Evolutionary conservation across 139 green algal species (phyloP), one percentile per base, ranked within the genome.

Genomic region (Coelastrella sp.): DNA sequence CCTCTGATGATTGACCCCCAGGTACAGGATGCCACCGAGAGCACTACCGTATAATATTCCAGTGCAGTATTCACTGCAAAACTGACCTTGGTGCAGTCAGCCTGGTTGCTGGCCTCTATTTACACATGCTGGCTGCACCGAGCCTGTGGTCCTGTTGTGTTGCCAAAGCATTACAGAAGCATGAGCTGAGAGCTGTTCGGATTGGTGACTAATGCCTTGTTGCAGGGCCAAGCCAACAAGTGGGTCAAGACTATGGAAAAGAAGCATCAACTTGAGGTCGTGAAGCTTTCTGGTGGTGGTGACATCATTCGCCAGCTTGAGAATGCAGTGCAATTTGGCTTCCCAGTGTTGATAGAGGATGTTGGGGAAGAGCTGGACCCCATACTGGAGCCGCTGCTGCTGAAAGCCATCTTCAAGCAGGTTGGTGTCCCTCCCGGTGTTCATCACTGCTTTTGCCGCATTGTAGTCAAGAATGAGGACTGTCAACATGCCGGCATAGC

Each of bases 1-100:
- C 96, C 96, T 32, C 92, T 98, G 73, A 95, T 96, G 91, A 98
- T 98, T 66, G 96, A 98, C 90, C 96, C 96, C 8, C 96, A 98
- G 94, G 93, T 93, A 64, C 47, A n/a, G n/a, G n/a, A n/a, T n/a
- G n/a, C n/a, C n/a, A n/a, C n/a, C n/a, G 79, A 10, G 14, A 19
- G 61, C 61, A 10, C 14, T 71, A 71, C 61, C 61, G 4, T 19
- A 20, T 32, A n/a, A n/a, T n/a, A n/a, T n/a, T n/a, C n/a, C n/a
- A n/a, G n/a, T n/a, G n/a, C n/a, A n/a, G n/a, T n/a, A n/a, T n/a
- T n/a, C n/a, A n/a, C n/a, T n/a, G n/a, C n/a, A n/a, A n/a, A n/a
- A n/a, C 61, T 68, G 61, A 68, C 61, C 61, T 10, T 68, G 61
- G 61, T 17, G 61, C n/a, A n/a, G n/a, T n/a, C n/a, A n/a, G n/a